These are phyloP conservation scores for Linderina pennispora DNA, from an alignment of 192 early-diverging fungal genomes.

Conservation along the genomic window DNA sequence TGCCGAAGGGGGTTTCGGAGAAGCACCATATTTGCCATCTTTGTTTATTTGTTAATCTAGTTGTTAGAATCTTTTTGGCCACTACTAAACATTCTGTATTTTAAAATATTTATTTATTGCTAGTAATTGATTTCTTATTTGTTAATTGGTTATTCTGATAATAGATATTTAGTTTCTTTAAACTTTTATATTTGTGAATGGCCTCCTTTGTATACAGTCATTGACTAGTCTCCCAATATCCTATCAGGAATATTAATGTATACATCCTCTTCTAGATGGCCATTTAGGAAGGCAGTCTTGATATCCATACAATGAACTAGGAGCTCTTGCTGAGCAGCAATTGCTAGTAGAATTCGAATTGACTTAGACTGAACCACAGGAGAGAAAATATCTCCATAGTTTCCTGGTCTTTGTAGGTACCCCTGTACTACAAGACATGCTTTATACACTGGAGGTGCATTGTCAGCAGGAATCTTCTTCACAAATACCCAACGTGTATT, in stretches of 20 bases:
- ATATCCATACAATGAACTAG: conserved; percentile 13
- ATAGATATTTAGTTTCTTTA: no score
- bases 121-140: no score
- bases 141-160: no score
- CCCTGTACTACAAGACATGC: conserved; percentile 17
- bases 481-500: conserved; percentile 13
- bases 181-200: no score
- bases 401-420: conserved; percentile 11
- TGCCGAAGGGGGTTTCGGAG: no score
- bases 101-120: no score
- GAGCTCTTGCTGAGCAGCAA: conserved; percentile 5
- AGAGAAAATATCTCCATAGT: conserved; percentile 16
- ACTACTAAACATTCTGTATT: no score
- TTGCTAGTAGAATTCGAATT: conserved; percentile 6
- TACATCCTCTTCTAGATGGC: conserved; percentile 2
- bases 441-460: conserved; percentile 7
- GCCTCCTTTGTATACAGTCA: no score
- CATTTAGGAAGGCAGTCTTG: conserved; percentile 8
- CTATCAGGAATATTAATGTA: conserved; percentile 5
- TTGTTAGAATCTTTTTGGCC: no score
- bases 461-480: conserved; percentile 4
- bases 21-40: no score
- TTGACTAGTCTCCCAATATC: background rate
- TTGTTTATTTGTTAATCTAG: no score
- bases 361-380: conserved; percentile 17